A percentile compares a stretch with the other conserved stretches of the same genome.
These are phyloP conservation scores for Pelargonium cotyledonis DNA, from an alignment of 441 rosid genomes.

Conservation along the genomic window DNA sequence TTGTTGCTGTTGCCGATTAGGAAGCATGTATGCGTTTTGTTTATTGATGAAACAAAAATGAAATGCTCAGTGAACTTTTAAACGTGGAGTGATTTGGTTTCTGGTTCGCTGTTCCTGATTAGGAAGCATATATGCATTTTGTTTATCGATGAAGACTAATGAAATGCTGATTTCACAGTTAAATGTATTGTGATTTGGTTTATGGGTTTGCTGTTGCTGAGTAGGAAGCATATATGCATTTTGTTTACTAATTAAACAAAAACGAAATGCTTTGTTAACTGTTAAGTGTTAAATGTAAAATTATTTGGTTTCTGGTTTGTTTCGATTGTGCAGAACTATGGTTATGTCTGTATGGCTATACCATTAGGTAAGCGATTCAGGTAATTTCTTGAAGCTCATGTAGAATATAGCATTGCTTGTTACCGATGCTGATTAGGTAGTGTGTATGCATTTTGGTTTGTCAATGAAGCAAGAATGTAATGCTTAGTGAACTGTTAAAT, in stretches of 20 bases:
- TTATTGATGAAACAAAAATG: no score
- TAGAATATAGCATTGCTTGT: no score
- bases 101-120: not conserved
- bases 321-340: not conserved
- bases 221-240: not conserved
- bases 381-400: not conserved
- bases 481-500: not conserved
- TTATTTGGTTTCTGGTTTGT: slow-evolving; percentile 1
- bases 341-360: no score
- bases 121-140: not conserved
- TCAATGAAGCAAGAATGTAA: not conserved
- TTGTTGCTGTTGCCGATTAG: no score
- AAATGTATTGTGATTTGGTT: no score
- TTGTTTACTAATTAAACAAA: not conserved
- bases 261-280: not conserved
- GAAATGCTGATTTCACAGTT: not conserved
- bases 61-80: no score
- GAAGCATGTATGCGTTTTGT: not conserved
- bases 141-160: not conserved
- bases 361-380: not conserved
- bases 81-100: no score
- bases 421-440: not conserved
- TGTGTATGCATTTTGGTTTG: not conserved
- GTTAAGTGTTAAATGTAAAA: not conserved
- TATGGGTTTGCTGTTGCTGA: no score